These are phyloP conservation scores for Orbilia ellipsospora DNA, from an alignment of 2,329 filamentous ascomycete species.

Conservation along the genomic window DNA sequence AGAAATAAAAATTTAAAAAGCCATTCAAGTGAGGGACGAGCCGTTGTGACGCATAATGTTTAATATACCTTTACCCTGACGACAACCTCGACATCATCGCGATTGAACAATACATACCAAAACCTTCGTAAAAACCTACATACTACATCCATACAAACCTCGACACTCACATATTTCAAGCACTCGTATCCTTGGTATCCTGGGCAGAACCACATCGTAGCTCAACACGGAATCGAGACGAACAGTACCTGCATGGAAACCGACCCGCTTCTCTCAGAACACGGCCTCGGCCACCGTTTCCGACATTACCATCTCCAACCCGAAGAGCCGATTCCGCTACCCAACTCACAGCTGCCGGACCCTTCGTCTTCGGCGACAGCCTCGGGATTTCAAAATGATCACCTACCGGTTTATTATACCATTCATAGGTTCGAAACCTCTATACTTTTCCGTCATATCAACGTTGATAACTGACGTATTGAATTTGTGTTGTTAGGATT, in stretches of 20 bases:
- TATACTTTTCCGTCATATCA: not conserved
- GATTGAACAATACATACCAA: not conserved
- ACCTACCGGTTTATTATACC: slow-evolving; percentile 79
- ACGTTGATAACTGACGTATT: not conserved
- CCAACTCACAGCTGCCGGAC: too few species aligned
- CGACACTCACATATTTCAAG: not conserved
- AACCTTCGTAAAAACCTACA: not conserved
- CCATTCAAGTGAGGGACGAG: too few species aligned
- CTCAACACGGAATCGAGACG: too few species aligned
- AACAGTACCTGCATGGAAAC: slow-evolving; percentile 17
- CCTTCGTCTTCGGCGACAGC: slow-evolving; percentile 8
- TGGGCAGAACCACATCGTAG: not conserved
- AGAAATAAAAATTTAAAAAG: not conserved
- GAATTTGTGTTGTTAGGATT: slow-evolving; percentile 62
- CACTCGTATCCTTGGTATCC: not conserved
- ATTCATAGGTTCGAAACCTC: slow-evolving; percentile 70
- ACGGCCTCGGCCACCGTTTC: slow-evolving; percentile 34
- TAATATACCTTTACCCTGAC: too few species aligned
- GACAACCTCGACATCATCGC: too few species aligned
- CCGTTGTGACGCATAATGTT: too few species aligned
- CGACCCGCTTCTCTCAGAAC: slow-evolving; percentile 33
- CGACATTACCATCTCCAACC: slow-evolving; percentile 41
- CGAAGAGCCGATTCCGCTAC: slow-evolving; percentile 14
- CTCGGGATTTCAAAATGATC: slow-evolving; percentile 67
- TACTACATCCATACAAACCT: not conserved